These are phyloP conservation scores for Coniochaeta sp. DNA, from an alignment of 2,329 filamentous ascomycete genomes.

Conservation along the genomic window DNA sequence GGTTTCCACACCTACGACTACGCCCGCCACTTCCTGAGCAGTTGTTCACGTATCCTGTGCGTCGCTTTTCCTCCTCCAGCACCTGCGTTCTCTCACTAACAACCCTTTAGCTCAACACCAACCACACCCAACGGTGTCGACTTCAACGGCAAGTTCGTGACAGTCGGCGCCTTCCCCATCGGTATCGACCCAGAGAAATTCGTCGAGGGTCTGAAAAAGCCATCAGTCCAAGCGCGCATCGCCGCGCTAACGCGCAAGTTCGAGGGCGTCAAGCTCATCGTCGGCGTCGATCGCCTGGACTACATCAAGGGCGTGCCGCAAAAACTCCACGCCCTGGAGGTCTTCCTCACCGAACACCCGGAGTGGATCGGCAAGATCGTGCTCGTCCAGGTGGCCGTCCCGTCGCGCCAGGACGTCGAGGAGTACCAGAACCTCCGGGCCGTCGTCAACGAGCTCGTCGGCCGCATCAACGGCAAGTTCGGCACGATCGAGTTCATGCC, in stretches of 20 bases:
- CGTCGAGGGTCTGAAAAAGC: constrained; percentile 76
- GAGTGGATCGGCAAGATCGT: constrained; percentile 98
- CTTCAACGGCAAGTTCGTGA: constrained; percentile 80
- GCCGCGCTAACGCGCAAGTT: constrained; percentile 81
- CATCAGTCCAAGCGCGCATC: constrained; percentile 82
- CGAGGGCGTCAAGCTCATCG: constrained; percentile 90
- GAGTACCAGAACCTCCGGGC: constrained; percentile 95
- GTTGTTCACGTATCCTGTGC: constrained; percentile 86
- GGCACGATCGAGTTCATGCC: constrained; percentile 98
- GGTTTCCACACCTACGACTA: constrained; percentile 99
- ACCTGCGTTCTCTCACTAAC: constrained; percentile 4
- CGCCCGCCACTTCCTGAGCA: constrained; percentile 93
- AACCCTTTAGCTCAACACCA: constrained; percentile 43
- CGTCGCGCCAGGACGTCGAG: constrained; percentile 90
- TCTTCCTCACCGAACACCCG: constrained; percentile 93
- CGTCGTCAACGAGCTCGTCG: constrained; percentile 93
- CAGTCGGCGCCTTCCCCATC: constrained; percentile 92
- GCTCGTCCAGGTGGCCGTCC: constrained; percentile 90
- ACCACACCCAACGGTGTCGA: constrained; percentile 93
- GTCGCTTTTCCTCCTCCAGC: constrained; percentile 15
- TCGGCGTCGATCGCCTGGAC: constrained; percentile 91
- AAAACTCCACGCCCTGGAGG: constrained; percentile 91
- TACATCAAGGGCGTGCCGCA: constrained; percentile 99
- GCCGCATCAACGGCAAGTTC: constrained; percentile 94
- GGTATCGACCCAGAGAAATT: constrained; percentile 98